Base-by-base conservation (phyloP, 805 yeast genomes). In the Yamadazyma nakazawae region DNA sequence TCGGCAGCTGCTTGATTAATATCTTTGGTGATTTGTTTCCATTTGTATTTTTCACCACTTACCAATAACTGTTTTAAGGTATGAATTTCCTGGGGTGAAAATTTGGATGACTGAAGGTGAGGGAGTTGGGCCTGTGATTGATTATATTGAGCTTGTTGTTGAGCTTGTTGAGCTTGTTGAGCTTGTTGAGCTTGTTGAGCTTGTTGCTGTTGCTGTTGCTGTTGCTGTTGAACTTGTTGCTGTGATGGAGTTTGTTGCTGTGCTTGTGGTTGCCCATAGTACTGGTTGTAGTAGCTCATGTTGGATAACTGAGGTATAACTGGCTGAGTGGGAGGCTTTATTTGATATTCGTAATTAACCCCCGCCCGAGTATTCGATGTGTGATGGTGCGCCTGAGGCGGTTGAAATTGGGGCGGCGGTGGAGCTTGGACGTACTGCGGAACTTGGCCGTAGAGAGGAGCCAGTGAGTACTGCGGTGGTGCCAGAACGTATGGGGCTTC, bases 41-140 rank as follows among this genome's bases (percentile, higher is more conserved):
- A 80, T 55, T 80, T 80, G 53, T 76, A 75, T 47, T 77, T 70
- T 52, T 80, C 85, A 3, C 80, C 84, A 3, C 72, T 64, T 18
- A 68, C 71, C 43, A 81, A 64, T 39, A 80, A 58, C 39, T 74
- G 75, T 47, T 69, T 66, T 47, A 80, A 67, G 17, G 76, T 70
- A 39, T 68, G 73, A 11, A 72, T 56, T 49, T 79, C 84, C 30
- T 73, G 76, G 7, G 61, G 55, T 1, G 69, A 58, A 67, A 80
- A 76, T 43, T 56, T 61, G 9, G 55, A 25, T 7, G 32, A n/a
- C 11, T 28, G 32, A 28, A 13, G 32, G 9, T 7, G 24, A 8
- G 26, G 32, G 17, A 37, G 49, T 24, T 34, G 46, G 16, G 30
- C 43, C 31, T 34, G 48, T 6, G 36, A 34, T 18, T 28, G 19